These are phyloP conservation scores for Umbilicus rupestris DNA, from an alignment of 164 flowering plant genomes.

Conservation along the genomic window DNA sequence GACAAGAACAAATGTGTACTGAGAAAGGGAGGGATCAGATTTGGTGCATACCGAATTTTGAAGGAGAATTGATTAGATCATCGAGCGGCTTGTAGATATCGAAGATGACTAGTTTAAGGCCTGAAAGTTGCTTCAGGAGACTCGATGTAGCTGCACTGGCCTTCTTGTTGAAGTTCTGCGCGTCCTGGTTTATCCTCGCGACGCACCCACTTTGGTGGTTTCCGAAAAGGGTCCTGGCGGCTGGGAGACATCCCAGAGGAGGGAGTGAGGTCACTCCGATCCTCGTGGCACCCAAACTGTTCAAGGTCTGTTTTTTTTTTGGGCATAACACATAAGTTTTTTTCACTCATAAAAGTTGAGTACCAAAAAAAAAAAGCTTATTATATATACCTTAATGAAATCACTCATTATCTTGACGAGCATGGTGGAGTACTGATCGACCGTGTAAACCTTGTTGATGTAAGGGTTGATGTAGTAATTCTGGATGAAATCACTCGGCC, in stretches of 20 bases:
- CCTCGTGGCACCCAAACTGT: constrained; percentile 71
- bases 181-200: constrained; percentile 47
- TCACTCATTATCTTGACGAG: constrained; percentile 40
- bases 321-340: not conserved
- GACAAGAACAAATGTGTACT: too few species aligned
- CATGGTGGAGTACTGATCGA: constrained; percentile 49
- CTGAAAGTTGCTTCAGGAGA: constrained; percentile 50
- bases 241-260: constrained; percentile 84
- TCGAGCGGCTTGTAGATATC: constrained; percentile 68
- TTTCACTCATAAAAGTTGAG: not conserved
- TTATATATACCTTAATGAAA: constrained; percentile 51
- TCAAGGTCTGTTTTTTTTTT: constrained; percentile 32
- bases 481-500: constrained; percentile 73
- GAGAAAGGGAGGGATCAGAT: too few species aligned
- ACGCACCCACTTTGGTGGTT: constrained; percentile 47
- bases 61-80: constrained; percentile 46
- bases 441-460: constrained; percentile 56
- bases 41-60: constrained; percentile 38
- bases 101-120: constrained; percentile 61
- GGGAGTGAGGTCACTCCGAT: constrained; percentile 86
- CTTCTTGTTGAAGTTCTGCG: constrained; percentile 68
- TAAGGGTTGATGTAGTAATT: constrained; percentile 81
- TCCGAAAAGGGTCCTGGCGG: constrained; percentile 64
- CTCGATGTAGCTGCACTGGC: constrained; percentile 32
- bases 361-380: not conserved